Conservation (phyloP, 1,139 yeast genomes). For the Sugiyamaella neomexicana region DNA sequence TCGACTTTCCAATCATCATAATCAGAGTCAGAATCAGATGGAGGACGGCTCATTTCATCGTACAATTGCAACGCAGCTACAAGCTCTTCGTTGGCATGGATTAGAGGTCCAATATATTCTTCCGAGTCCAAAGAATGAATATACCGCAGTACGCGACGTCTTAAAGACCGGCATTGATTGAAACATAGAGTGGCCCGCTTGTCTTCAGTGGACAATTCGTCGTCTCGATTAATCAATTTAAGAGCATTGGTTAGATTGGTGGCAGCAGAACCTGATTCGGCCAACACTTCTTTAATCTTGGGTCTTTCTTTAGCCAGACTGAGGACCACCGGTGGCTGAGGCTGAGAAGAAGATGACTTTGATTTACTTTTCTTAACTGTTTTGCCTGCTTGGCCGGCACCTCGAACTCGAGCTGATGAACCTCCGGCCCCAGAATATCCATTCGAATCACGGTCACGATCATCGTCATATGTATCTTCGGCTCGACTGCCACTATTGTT, state of each 20-base stretch:
- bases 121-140: slow-evolving; percentile 79
- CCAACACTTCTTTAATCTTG: slow-evolving; percentile 63
- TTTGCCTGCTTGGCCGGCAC: slow-evolving; percentile 8
- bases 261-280: slow-evolving; percentile 74
- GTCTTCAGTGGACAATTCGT: slow-evolving; percentile 61
- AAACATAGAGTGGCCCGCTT: slow-evolving; percentile 59
- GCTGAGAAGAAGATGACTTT: not conserved
- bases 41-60: slow-evolving; percentile 58
- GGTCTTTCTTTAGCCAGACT: slow-evolving; percentile 74
- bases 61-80: slow-evolving; percentile 69
- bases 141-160: slow-evolving; percentile 77
- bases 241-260: slow-evolving; percentile 70
- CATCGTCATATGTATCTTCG: not conserved
- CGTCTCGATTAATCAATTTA: slow-evolving; percentile 51
- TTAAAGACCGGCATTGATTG: slow-evolving; percentile 69
- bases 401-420: slow-evolving; percentile 20
- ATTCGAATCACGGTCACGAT: slow-evolving; percentile 24
- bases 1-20: slow-evolving; percentile 36
- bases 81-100: slow-evolving; percentile 86
- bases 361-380: slow-evolving; percentile 2
- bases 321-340: slow-evolving; percentile 35
- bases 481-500: not conserved
- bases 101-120: slow-evolving; percentile 79
- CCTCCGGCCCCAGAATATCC: slow-evolving; percentile 31
- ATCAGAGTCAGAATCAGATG: slow-evolving; percentile 48